A percentile compares a stretch with the other conserved stretches of the same genome.
Evolutionary conservation across 805 yeast species (phyloP).

Genomic region (Hanseniaspora thailandica): DNA sequence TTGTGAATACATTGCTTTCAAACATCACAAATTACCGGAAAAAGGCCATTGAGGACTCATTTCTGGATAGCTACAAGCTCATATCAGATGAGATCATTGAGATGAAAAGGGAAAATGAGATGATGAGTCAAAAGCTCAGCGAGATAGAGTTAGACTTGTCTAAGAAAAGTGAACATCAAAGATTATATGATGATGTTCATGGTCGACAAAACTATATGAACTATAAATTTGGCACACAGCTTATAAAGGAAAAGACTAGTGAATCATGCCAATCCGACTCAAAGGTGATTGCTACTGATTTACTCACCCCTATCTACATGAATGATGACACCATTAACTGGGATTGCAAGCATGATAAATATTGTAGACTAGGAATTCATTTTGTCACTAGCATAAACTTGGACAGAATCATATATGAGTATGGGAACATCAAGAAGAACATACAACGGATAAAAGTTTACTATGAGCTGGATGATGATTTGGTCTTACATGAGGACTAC

Average conservation of each 20-base stretch:
- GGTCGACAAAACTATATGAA: neutral
- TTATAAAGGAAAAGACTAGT: conserved; percentile 2
- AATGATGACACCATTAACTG: neutral
- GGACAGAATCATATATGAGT: neutral
- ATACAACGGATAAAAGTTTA: neutral
- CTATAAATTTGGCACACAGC: conserved; percentile 4
- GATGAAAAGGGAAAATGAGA: neutral
- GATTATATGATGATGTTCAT: neutral
- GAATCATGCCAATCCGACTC: neutral
- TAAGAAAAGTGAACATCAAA: neutral
- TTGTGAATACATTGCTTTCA: neutral
- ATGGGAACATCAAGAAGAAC: neutral
- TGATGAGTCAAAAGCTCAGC: neutral
- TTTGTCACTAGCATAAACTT: neutral
- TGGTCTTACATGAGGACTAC: neutral
- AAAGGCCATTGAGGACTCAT: neutral
- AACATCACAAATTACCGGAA: neutral
- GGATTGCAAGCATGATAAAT: neutral
- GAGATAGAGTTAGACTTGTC: neutral
- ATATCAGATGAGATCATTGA: neutral
- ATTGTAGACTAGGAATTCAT: conserved; percentile 1
- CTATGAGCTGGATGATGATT: neutral
- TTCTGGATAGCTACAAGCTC: neutral
- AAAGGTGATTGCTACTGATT: neutral
- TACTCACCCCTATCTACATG: neutral